phyloP scores from a whole-genome alignment of 768 basidiomycete species.

The Lactarius hatsudake region DNA sequence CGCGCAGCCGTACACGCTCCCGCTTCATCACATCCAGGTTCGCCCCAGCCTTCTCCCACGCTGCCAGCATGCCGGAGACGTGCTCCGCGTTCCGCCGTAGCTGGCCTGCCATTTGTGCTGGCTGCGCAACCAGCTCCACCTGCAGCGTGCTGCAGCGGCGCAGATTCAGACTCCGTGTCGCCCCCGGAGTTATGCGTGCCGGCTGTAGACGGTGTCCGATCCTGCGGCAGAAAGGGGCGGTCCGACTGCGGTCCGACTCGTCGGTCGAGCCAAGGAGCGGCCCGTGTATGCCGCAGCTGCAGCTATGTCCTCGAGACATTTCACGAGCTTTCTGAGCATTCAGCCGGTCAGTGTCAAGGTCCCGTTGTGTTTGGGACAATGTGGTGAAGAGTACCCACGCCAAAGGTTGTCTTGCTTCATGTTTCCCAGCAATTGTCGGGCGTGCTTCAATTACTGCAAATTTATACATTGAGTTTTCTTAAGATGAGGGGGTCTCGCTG shows the following conservation, averaged over 20 bases:
- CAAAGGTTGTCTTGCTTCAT: constrained; percentile 9
- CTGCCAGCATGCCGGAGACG: constrained; percentile 33
- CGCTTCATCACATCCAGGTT: constrained; percentile 27
- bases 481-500: neutral
- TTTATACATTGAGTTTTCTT: neutral
- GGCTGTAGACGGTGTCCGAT: constrained; percentile 8
- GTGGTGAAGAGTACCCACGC: constrained; percentile 5
- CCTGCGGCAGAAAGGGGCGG: constrained; percentile 33
- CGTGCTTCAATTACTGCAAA: constrained; percentile 20
- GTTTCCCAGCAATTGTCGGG: constrained; percentile 15
- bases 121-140: constrained; percentile 68
- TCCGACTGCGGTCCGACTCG: constrained; percentile 30
- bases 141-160: constrained; percentile 41
- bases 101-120: constrained; percentile 83
- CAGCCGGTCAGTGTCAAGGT: constrained; percentile 28
- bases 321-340: constrained; percentile 39
- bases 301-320: constrained; percentile 39
- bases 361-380: neutral
- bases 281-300: neutral
- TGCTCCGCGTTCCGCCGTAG: constrained; percentile 37
- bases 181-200: neutral
- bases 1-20: constrained; percentile 67
- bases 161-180: neutral
- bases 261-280: constrained; percentile 8
- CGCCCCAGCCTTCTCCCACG: constrained; percentile 67